Percentiles rank a stretch among this genome's conserved stretches.
Conservation (phyloP, 805 yeast species). For the Candida piceae region DNA sequence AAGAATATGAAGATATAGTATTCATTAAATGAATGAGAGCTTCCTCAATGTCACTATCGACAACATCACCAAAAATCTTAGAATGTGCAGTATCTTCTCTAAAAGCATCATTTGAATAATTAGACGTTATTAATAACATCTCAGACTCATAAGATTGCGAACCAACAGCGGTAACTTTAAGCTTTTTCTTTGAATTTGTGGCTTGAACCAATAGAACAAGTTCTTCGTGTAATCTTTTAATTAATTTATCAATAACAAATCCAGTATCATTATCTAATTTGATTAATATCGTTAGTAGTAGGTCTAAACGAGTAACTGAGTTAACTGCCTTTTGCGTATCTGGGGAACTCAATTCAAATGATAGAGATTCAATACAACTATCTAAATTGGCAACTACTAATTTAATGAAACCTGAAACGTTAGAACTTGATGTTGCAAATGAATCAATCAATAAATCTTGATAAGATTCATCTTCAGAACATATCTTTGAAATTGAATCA, state of each 20-base stretch:
- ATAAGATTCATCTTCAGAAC: slow-evolving; percentile 12
- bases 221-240: slow-evolving; percentile 11
- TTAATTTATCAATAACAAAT: slow-evolving; percentile 5
- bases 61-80: slow-evolving; percentile 16
- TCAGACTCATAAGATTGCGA: slow-evolving; percentile 17
- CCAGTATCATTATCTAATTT: slow-evolving; percentile 3
- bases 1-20: background rate
- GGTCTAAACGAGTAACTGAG: slow-evolving; percentile 8
- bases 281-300: slow-evolving; percentile 8
- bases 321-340: slow-evolving; percentile 19
- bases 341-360: slow-evolving; percentile 21
- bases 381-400: slow-evolving; percentile 8
- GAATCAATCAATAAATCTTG: slow-evolving; percentile 10
- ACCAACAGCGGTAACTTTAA: slow-evolving; percentile 1
- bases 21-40: slow-evolving; percentile 10
- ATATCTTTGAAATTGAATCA: slow-evolving; percentile 23
- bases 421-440: slow-evolving; percentile 8
- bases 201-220: slow-evolving; percentile 10
- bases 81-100: slow-evolving; percentile 3
- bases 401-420: slow-evolving; percentile 8
- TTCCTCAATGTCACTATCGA: slow-evolving; percentile 20
- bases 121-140: slow-evolving; percentile 16
- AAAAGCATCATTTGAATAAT: slow-evolving; percentile 12
- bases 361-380: slow-evolving; percentile 12
- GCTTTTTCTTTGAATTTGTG: slow-evolving; percentile 4